Base-by-base conservation (phyloP, 73 alveolate species). In the Blepharisma japonicum region DNA sequence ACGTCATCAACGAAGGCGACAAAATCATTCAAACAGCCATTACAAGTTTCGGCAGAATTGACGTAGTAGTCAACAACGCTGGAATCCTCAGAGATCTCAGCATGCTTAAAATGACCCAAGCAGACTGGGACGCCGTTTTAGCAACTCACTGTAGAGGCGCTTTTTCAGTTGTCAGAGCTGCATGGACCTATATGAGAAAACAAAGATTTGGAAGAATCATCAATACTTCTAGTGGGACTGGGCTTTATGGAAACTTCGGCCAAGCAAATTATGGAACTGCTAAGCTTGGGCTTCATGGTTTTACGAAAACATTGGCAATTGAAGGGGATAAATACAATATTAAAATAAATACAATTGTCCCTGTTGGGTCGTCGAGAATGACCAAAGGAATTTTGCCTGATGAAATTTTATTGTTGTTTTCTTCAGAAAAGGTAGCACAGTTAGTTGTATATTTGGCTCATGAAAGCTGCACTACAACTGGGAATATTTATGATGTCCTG, bases 71-170 rank as follows among this genome's bases (percentile, higher is more conserved):
- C 83, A 95, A 95, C 94, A 95, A 95, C 66, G 99, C 99, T 21
- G 99, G 99, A n/a, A 94, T 95, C 50, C 86, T 95, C 7, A 87
- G 99, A 71, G 99, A 95, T 83, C 91, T 92, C 71, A 72, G 94
- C 71, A 89, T 95, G 87, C 77, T 70, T 66, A 94, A 95, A 83
- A 94, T 95, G 97, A 84, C 93, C 6, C 97, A 94, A 7, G 77
- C 79, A 48, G 99, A 94, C 88, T 89, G 97, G 96, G 97, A 94
- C 79, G 79, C 82, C 68, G 84, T 90, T 68, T 61, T 87, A 84
- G 85, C 72, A 70, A 89, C 85, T 55, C 61, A 53, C 5, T 56
- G 45, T 4, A 74, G 18, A 74, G 23, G 42, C 20, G 45, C 83
- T 11, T 85, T 83, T 82, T 55, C 88, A n/a, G 83, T 70, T 55